Evolutionary conservation across 2,329 filamentous ascomycete genomes (phyloP), one percentile per base, ranked within the genome.

Genomic region (Xenoacremonium recifei): DNA sequence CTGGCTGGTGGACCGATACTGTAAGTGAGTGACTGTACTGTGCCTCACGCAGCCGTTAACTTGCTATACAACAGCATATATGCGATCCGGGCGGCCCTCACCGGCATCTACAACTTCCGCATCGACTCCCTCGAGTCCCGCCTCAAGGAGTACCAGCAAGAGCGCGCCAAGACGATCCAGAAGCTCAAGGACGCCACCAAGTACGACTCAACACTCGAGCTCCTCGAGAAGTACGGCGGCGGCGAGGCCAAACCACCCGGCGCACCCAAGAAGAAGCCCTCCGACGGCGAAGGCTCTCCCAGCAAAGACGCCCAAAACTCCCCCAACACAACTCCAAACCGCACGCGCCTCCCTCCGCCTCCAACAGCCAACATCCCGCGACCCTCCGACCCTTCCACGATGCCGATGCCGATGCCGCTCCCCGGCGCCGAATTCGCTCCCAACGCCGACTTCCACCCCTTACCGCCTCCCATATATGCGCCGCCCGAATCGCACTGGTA

Each of bases 141-240:
- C 30, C 75, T 97, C 21, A 85, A 92, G 55, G 79, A 79, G 16
- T 77, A 91, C 25, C 82, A 91, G 57, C 80, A 82, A 40, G 87
- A 96, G 65, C 83, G 92, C 40, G 82, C 87, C 45, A 82, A 82
- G 55, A 96, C 91, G 2, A 97, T 99, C 51, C 86, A 95, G 63
- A 91, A 91, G 67, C 80, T 99, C 49, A 99, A 99, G 68, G 84
- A 86, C 44, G 91, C 91, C 19, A 99, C 93, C 23, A 96, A 88
- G 65, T 99, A 96, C 70, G 89, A 97, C 66, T 93, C 91, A 21
- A 99, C 93, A 2, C 82, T 95, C 59, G 83, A 96, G 62, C 69
- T 99, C 45, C 79, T 99, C 10, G 89, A 97, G 59, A 99, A 97
- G 59, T 99, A 99, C 63, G 91, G 90, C 25, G 87, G 82, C 9